phyloP scores from a whole-genome alignment of 2,329 filamentous ascomycete species.

The Colletotrichum sidae region DNA sequence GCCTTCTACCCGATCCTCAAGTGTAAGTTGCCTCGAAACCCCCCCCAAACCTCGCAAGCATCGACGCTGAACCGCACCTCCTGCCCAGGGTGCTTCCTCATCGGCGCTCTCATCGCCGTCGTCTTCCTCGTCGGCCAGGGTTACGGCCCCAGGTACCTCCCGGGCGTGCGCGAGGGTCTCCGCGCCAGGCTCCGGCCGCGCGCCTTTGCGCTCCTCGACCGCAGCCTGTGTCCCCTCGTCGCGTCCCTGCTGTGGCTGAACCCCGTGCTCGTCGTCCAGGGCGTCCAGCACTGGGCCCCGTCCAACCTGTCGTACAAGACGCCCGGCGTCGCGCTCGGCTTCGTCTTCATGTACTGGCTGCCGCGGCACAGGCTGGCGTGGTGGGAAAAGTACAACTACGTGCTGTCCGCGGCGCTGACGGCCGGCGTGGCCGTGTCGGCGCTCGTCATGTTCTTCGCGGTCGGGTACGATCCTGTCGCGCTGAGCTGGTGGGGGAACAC shows the following conservation, averaged over 20 bases:
- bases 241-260: slow-evolving; percentile 55
- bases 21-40: slow-evolving; percentile 37
- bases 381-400: slow-evolving; percentile 62
- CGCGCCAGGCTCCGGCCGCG: slow-evolving; percentile 43
- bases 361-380: slow-evolving; percentile 52
- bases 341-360: slow-evolving; percentile 58
- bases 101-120: slow-evolving; percentile 51
- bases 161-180: slow-evolving; percentile 47
- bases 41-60: not conserved
- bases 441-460: slow-evolving; percentile 57
- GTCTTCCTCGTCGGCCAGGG: slow-evolving; percentile 50
- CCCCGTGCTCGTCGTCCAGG: slow-evolving; percentile 54
- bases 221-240: slow-evolving; percentile 51
- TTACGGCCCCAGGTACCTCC: slow-evolving; percentile 50
- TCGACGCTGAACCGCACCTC: not conserved
- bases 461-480: slow-evolving; percentile 50
- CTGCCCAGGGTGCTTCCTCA: slow-evolving; percentile 53
- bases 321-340: slow-evolving; percentile 53
- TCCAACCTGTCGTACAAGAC: slow-evolving; percentile 57
- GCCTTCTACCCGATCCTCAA: slow-evolving; percentile 55
- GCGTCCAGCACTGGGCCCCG: slow-evolving; percentile 56
- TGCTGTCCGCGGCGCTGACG: slow-evolving; percentile 55
- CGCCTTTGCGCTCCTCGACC: slow-evolving; percentile 49
- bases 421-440: slow-evolving; percentile 56
- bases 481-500: slow-evolving; percentile 59